Conservation (phyloP, 1,284 basidiomycete species). For the Sparassis latifolia region DNA sequence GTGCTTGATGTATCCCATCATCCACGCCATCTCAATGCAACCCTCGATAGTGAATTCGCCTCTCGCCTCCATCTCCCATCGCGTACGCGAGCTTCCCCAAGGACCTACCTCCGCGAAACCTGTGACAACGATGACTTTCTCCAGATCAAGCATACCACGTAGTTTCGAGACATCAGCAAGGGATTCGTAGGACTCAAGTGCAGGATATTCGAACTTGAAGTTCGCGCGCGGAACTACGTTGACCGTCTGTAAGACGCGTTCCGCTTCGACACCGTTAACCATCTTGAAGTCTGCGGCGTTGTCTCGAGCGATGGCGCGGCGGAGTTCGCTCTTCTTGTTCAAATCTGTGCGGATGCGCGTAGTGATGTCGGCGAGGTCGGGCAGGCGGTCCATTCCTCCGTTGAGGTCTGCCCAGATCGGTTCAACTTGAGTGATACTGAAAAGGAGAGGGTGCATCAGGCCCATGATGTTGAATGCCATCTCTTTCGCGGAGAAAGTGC, state of each 20-base stretch:
- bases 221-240: conserved; percentile 94
- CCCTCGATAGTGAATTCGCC: conserved; percentile 95
- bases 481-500: conserved; percentile 98
- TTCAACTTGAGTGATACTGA: conserved; percentile 99
- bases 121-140: conserved; percentile 90
- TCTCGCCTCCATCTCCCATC: conserved; percentile 98
- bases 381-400: conserved; percentile 95
- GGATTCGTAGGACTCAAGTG: conserved; percentile 60
- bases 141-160: conserved; percentile 86
- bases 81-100: conserved; percentile 97
- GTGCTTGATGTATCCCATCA: conserved; percentile 98
- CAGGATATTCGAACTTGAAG: conserved; percentile 93
- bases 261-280: conserved; percentile 87
- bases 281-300: conserved; percentile 94
- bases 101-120: conserved; percentile 99
- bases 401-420: conserved; percentile 98
- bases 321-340: conserved; percentile 82
- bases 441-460: conserved; percentile 97
- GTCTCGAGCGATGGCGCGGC: conserved; percentile 89
- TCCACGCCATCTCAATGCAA: conserved; percentile 99
- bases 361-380: conserved; percentile 91
- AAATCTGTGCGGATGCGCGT: conserved; percentile 77
- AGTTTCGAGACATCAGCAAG: conserved; percentile 73
- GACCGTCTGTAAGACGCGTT: conserved; percentile 89
- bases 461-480: conserved; percentile 99